Conservation (phyloP, 768 basidiomycete species). For the Megacollybia marginata region DNA sequence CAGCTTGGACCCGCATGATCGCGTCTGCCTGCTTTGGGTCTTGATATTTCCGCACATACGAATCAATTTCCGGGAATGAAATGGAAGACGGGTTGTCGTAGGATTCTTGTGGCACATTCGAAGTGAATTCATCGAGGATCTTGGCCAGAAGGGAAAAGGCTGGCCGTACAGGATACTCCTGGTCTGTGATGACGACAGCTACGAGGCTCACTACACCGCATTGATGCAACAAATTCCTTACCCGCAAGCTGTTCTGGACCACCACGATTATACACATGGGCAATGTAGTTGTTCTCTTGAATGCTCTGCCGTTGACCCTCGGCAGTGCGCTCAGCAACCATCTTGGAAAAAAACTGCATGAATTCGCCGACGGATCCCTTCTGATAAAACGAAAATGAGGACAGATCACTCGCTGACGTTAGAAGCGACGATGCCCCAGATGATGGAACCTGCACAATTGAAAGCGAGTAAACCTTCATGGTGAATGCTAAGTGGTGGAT, state of each 20-base stretch:
- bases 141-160: conserved; percentile 94
- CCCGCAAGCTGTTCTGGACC: conserved; percentile 83
- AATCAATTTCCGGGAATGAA: conserved; percentile 69
- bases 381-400: conserved; percentile 93
- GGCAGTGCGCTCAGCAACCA: conserved; percentile 81
- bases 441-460: conserved; percentile 62
- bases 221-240: conserved; percentile 25
- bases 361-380: conserved; percentile 83
- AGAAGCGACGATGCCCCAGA: conserved; percentile 60
- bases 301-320: conserved; percentile 90
- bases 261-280: conserved; percentile 89
- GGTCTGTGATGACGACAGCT: conserved; percentile 91
- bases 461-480: conserved; percentile 87
- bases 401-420: conserved; percentile 68
- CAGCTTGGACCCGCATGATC: conserved; percentile 97
- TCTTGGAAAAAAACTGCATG: conserved; percentile 90
- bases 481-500: background rate
- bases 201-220: conserved; percentile 6
- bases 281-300: conserved; percentile 88
- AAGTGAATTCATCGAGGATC: conserved; percentile 84
- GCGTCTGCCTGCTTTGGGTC: conserved; percentile 96
- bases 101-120: conserved; percentile 67
- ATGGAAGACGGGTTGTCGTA: conserved; percentile 61
- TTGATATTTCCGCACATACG: conserved; percentile 88
- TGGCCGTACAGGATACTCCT: conserved; percentile 94